These are phyloP conservation scores for Russula griseocarnosa DNA, from an alignment of 768 basidiomycete genomes.

Conservation along the genomic window DNA sequence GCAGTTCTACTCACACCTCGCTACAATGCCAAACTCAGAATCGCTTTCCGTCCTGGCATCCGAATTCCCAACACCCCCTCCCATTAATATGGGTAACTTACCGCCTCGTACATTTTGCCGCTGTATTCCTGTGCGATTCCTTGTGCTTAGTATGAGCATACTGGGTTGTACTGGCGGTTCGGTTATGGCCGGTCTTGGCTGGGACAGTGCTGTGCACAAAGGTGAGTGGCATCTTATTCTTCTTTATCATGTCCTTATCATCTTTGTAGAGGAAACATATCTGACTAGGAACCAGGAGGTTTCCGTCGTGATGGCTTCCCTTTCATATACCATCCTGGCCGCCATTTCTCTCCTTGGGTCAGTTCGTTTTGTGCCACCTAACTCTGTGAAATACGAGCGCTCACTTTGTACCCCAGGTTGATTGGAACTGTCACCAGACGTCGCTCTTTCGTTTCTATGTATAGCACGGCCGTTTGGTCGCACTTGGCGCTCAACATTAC, in stretches of 20 bases:
- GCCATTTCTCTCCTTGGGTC: conserved; percentile 25
- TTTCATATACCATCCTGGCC: conserved; percentile 18
- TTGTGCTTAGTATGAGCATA: conserved; percentile 54
- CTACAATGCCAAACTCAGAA: too few relatives aligned
- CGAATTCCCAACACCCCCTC: too few relatives aligned
- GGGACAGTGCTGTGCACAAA: conserved; percentile 44
- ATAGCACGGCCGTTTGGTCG: conserved; percentile 43
- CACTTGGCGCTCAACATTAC: conserved; percentile 47
- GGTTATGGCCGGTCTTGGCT: conserved; percentile 44
- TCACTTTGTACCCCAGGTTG: conserved; percentile 33
- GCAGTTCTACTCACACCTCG: neutral
- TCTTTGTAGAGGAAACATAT: conserved; percentile 5
- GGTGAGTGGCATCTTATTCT: conserved; percentile 36
- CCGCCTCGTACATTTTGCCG: conserved; percentile 58
- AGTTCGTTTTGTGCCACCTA: neutral
- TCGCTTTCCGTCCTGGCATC: too few relatives aligned
- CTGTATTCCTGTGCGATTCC: conserved; percentile 62
- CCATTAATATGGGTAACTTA: conserved; percentile 48
- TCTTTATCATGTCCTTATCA: conserved; percentile 1
- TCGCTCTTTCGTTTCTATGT: conserved; percentile 43
- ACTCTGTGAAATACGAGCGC: neutral
- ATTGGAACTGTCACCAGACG: conserved; percentile 45
- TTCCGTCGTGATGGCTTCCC: conserved; percentile 16
- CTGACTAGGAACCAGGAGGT: conserved; percentile 21
- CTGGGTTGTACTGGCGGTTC: conserved; percentile 43